These are phyloP conservation scores for Hericium coralloides DNA, from an alignment of 768 basidiomycete genomes.

Conservation along the genomic window DNA sequence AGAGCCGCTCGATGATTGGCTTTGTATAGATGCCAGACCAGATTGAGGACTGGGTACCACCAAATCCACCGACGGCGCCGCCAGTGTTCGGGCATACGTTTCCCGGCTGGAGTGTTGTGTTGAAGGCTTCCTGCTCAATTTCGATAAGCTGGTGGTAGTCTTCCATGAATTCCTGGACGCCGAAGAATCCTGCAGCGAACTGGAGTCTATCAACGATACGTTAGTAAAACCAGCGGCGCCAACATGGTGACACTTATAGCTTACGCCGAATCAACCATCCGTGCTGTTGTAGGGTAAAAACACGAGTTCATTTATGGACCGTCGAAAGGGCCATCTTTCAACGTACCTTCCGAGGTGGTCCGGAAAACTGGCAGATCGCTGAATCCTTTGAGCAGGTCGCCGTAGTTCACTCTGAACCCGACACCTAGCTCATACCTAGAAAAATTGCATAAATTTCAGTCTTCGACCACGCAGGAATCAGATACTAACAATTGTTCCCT, in stretches of 20 bases:
- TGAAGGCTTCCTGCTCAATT: constrained; percentile 35
- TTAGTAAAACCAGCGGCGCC: constrained; percentile 15
- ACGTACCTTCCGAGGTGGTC: constrained; percentile 32
- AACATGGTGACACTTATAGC: constrained; percentile 4
- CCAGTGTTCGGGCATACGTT: constrained; percentile 22
- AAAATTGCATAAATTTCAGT: constrained; percentile 16
- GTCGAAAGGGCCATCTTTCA: constrained; percentile 6
- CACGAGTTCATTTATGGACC: constrained; percentile 8
- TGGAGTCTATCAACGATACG: constrained; percentile 24
- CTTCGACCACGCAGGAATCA: background rate
- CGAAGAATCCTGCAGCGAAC: constrained; percentile 42
- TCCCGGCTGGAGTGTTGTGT: constrained; percentile 39
- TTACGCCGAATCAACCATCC: constrained; percentile 25
- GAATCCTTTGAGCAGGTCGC: constrained; percentile 32
- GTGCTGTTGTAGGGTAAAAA: constrained; percentile 10
- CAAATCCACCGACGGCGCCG: constrained; percentile 16
- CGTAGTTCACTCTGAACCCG: constrained; percentile 36
- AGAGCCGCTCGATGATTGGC: constrained; percentile 26
- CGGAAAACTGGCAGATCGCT: constrained; percentile 37
- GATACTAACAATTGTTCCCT: constrained; percentile 27
- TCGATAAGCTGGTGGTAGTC: constrained; percentile 39
- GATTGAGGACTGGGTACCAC: constrained; percentile 16
- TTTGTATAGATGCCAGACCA: constrained; percentile 35
- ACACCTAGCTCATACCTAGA: constrained; percentile 27
- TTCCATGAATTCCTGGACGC: constrained; percentile 30